Evolutionary conservation across 2,329 filamentous ascomycete species (phyloP).

Genomic region (Penicillium fuscoglaucum): DNA sequence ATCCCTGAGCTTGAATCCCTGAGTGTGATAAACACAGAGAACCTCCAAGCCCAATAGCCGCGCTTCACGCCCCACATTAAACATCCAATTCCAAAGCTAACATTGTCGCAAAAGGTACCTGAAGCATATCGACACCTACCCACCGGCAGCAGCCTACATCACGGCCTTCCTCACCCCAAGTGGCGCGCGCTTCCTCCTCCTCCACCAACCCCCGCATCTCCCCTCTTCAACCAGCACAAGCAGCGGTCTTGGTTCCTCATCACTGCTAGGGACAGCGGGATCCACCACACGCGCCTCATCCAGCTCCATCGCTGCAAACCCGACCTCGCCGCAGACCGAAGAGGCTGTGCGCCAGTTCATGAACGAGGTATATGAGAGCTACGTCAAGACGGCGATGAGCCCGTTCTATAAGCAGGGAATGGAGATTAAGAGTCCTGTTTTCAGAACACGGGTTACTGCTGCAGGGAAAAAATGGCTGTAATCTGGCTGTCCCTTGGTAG

Average conservation of each 20-base stretch:
- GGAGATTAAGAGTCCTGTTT: constrained; percentile 82
- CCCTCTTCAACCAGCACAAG: constrained; percentile 35
- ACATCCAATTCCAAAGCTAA: constrained; percentile 1
- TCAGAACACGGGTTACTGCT: constrained; percentile 75
- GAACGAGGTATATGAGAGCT: constrained; percentile 90
- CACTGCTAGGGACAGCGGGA: constrained; percentile 33
- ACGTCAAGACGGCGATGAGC: constrained; percentile 96
- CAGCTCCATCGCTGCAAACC: constrained; percentile 78
- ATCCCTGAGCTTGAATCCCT: background rate
- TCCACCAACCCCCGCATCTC: constrained; percentile 72
- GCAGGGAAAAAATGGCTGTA: constrained; percentile 91
- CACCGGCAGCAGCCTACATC: constrained; percentile 78
- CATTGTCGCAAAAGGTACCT: constrained; percentile 68
- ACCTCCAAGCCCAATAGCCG: background rate
- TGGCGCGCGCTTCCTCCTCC: constrained; percentile 90
- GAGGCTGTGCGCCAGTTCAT: constrained; percentile 96
- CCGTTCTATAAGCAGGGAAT: constrained; percentile 89
- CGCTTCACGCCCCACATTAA: background rate
- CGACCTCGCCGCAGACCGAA: constrained; percentile 84
- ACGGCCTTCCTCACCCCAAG: constrained; percentile 91
- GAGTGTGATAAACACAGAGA: background rate
- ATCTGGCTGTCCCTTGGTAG: constrained; percentile 21
- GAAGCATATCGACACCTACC: constrained; percentile 95
- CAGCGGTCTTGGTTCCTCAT: constrained; percentile 29
- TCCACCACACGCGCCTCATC: constrained; percentile 51